phyloP scores from a whole-genome alignment of 2,329 filamentous ascomycete genomes.

The Diaporthe ilicicola region DNA sequence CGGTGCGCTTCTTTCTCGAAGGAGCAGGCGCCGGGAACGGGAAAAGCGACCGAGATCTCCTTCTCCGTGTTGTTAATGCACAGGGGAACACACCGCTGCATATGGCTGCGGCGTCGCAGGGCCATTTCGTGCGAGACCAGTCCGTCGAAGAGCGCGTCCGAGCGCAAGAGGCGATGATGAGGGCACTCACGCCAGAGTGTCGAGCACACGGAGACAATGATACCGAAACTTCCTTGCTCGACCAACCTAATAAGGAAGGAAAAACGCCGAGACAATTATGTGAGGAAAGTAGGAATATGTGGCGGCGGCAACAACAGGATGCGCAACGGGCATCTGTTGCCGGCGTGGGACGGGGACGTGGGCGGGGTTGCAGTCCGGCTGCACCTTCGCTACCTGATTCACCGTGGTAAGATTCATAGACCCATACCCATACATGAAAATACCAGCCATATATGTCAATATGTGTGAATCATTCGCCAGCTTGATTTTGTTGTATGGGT shows the following conservation, averaged over 20 bases:
- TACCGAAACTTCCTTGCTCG: neutral
- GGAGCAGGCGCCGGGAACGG: neutral
- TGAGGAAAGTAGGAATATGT: neutral
- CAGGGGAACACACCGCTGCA: neutral
- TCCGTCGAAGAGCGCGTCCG: neutral
- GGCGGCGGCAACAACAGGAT: neutral
- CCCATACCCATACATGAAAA: too few relatives aligned
- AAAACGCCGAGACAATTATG: neutral
- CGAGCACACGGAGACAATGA: neutral
- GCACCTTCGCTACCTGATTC: neutral
- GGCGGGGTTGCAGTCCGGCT: neutral
- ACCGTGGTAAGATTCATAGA: neutral
- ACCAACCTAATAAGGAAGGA: neutral
- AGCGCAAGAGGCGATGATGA: neutral
- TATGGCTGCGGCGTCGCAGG: neutral
- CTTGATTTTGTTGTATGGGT: too few relatives aligned
- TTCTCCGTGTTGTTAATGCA: neutral
- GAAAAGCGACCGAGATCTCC: too few relatives aligned
- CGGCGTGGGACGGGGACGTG: neutral
- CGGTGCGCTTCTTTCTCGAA: conserved; percentile 36
- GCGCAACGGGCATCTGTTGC: neutral
- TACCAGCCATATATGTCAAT: too few relatives aligned
- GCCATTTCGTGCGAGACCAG: neutral
- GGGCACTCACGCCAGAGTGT: neutral
- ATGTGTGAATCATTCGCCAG: too few relatives aligned